These are phyloP conservation scores for Lactarius akahatsu DNA, from an alignment of 768 basidiomycete species.

Conservation along the genomic window DNA sequence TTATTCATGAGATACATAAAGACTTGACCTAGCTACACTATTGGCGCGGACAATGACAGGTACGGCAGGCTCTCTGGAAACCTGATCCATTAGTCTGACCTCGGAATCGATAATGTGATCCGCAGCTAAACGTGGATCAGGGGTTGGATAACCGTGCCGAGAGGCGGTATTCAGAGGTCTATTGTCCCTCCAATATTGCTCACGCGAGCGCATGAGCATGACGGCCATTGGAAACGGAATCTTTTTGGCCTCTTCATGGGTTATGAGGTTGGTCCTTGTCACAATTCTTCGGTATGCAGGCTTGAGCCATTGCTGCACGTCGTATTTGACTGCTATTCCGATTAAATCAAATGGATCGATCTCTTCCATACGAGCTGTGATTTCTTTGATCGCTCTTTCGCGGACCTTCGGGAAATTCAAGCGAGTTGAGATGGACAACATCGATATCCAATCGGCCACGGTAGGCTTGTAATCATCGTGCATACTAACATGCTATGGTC, in stretches of 20 bases:
- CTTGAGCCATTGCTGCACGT: constrained; percentile 30
- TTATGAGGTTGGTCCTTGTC: constrained; percentile 2
- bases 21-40: background rate
- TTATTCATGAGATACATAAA: too few relatives aligned
- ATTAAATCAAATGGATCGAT: constrained; percentile 29
- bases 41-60: background rate
- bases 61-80: background rate
- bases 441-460: constrained; percentile 26
- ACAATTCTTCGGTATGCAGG: constrained; percentile 24
- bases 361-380: constrained; percentile 11
- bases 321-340: constrained; percentile 27
- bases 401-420: constrained; percentile 23
- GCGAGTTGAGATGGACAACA: constrained; percentile 27
- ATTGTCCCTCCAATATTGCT: constrained; percentile 9
- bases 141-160: background rate
- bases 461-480: constrained; percentile 14
- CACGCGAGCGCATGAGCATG: constrained; percentile 24
- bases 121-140: background rate
- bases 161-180: background rate
- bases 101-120: constrained; percentile 4
- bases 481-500: constrained; percentile 16
- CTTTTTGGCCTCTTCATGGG: constrained; percentile 9
- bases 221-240: constrained; percentile 10
- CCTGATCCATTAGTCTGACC: constrained; percentile 6
- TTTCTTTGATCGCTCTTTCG: constrained; percentile 26